Percentiles rank a stretch among this genome's conserved stretches.
These are phyloP conservation scores for Globisporangium abappressorium DNA, from an alignment of 352 stramenopile genomes.

Conservation along the genomic window DNA sequence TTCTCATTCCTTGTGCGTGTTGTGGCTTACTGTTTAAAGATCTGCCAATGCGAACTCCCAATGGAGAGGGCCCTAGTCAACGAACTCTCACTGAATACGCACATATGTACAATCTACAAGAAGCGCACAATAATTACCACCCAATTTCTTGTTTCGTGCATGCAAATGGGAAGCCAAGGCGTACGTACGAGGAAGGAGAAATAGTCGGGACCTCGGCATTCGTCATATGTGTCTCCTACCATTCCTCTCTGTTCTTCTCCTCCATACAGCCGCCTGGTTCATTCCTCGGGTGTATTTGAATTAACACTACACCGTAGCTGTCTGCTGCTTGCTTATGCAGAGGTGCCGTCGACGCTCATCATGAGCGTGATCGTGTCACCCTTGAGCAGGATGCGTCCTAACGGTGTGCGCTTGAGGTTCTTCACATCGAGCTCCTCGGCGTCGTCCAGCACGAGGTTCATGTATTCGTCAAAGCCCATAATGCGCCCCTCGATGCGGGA, in stretches of 20 bases:
- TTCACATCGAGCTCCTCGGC: constrained; percentile 96
- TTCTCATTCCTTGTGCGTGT: not conserved
- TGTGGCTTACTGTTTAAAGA: not conserved
- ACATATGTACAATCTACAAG: not conserved
- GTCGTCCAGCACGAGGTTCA: constrained; percentile 99
- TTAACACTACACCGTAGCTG: not conserved
- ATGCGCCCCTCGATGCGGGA: constrained; percentile 99
- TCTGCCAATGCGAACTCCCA: not conserved
- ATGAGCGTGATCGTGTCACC: constrained; percentile 99
- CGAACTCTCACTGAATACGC: not conserved
- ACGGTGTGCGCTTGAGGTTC: constrained; percentile 90
- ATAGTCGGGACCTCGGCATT: not conserved
- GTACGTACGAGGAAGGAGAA: not conserved
- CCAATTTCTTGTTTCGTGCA: not conserved
- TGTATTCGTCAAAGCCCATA: constrained; percentile 99
- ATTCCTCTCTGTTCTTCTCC: not conserved
- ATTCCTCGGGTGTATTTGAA: not conserved
- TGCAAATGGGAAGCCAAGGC: not conserved
- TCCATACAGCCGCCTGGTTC: not conserved
- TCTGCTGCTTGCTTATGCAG: constrained; percentile 2
- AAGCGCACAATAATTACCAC: not conserved
- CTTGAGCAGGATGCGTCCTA: constrained; percentile 99
- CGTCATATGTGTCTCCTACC: not conserved
- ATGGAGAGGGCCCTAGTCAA: not conserved
- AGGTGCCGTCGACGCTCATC: constrained; percentile 78